Conservation (phyloP, 768 basidiomycete species). For the Leccinum longicurvipes region DNA sequence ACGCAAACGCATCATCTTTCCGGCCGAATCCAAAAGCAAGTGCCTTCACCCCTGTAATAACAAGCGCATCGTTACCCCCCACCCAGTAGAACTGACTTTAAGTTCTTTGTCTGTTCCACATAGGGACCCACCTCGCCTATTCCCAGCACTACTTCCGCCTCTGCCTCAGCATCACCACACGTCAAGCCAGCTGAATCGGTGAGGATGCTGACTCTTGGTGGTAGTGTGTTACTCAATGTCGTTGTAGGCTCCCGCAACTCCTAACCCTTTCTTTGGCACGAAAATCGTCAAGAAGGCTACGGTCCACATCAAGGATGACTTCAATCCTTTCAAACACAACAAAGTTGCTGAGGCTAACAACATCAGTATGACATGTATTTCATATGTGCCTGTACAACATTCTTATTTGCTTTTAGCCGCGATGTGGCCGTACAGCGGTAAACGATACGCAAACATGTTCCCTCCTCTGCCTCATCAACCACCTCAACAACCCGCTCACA, state of each 20-base stretch:
- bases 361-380: conserved; percentile 56
- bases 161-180: conserved; percentile 60
- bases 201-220: conserved; percentile 10
- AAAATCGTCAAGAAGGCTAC: conserved; percentile 71
- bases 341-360: conserved; percentile 74
- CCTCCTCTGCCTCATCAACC: conserved; percentile 56
- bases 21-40: conserved; percentile 81
- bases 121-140: conserved; percentile 49
- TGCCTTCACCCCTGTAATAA: conserved; percentile 65
- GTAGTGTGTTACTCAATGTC: conserved; percentile 8
- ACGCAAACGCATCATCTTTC: conserved; percentile 89
- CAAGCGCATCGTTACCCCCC: conserved; percentile 6
- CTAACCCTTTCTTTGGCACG: conserved; percentile 90
- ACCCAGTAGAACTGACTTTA: conserved; percentile 16
- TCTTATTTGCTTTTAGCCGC: conserved; percentile 44
- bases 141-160: conserved; percentile 37
- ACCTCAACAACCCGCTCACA: conserved; percentile 64
- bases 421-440: conserved; percentile 87
- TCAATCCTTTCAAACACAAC: conserved; percentile 91
- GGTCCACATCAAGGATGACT: conserved; percentile 92
- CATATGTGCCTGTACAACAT: background rate
- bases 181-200: conserved; percentile 56
- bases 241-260: conserved; percentile 42
- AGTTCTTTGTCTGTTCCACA: conserved; percentile 11
- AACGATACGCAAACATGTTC: conserved; percentile 79